A percentile compares a stretch with the other conserved stretches of the same genome.
These are phyloP conservation scores for Aspergillus sparsus DNA, from an alignment of 495 filamentous ascomycete genomes.

Conservation along the genomic window DNA sequence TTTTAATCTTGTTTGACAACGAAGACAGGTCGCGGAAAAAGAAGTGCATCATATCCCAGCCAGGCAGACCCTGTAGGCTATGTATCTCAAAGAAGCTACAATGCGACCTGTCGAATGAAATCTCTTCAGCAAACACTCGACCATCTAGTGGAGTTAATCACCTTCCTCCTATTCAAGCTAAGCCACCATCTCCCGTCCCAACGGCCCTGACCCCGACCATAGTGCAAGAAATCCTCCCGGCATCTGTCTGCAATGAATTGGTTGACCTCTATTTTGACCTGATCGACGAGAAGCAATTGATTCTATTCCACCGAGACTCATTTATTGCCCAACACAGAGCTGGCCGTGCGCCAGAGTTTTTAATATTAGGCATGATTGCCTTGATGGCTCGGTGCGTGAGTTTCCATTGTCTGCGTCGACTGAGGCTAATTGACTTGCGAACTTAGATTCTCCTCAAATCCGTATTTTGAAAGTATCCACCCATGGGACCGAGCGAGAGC, in stretches of 20 bases:
- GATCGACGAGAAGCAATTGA: slow-evolving; percentile 12
- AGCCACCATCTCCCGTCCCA: not conserved
- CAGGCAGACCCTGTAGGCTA: not conserved
- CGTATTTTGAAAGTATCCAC: slow-evolving; percentile 7
- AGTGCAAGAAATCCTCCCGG: not conserved
- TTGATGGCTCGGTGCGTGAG: not conserved
- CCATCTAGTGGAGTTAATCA: not conserved
- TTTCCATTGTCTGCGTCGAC: not conserved
- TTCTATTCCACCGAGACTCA: slow-evolving; percentile 8
- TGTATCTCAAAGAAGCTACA: not conserved
- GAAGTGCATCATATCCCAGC: not conserved
- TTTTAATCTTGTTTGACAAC: not conserved
- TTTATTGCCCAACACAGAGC: slow-evolving; percentile 9
- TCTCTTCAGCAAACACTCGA: not conserved
- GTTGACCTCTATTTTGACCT: slow-evolving; percentile 12
- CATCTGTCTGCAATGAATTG: slow-evolving; percentile 3
- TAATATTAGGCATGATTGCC: slow-evolving; percentile 3
- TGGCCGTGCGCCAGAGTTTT: slow-evolving; percentile 1
- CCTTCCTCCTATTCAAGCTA: not conserved
- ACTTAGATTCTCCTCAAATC: not conserved
- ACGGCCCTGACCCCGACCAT: not conserved
- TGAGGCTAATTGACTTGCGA: too few species aligned
- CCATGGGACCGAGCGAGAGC: slow-evolving; percentile 9
- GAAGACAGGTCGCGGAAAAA: slow-evolving; percentile 11
- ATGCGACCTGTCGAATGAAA: not conserved